Conservation (phyloP, 352 stramenopile species). For the Globisporangium solare region DNA sequence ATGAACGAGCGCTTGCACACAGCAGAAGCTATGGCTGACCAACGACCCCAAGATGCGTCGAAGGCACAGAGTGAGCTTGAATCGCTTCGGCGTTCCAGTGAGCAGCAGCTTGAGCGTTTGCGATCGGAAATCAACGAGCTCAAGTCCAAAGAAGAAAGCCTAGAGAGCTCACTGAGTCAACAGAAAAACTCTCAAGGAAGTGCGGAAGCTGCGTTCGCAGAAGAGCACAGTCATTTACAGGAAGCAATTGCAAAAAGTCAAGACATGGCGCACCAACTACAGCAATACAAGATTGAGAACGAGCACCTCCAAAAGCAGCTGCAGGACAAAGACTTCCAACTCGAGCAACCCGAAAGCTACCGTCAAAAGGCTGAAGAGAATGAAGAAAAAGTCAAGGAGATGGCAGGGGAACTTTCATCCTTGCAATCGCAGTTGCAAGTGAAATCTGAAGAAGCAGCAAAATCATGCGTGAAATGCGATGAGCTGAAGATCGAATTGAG, state of each 20-base stretch:
- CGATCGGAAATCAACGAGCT: conserved; percentile 35
- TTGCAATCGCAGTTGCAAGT: conserved; percentile 32
- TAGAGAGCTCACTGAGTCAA: conserved; percentile 22
- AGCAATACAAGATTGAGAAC: conserved; percentile 75
- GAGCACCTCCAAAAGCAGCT: conserved; percentile 67
- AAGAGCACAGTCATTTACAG: conserved; percentile 33
- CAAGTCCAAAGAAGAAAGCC: conserved; percentile 26
- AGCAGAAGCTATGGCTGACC: conserved; percentile 24
- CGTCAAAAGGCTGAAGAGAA: conserved; percentile 39
- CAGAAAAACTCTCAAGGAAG: conserved; percentile 17
- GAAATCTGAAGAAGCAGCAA: conserved; percentile 27
- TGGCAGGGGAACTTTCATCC: conserved; percentile 24
- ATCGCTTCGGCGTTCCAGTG: conserved; percentile 23
- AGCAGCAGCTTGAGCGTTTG: conserved; percentile 34
- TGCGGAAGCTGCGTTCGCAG: conserved; percentile 16
- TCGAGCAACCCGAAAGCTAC: conserved; percentile 54
- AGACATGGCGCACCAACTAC: conserved; percentile 41
- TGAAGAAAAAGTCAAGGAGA: conserved; percentile 32
- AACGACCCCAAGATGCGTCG: conserved; percentile 21
- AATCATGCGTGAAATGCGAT: conserved; percentile 33
- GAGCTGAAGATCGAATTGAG: conserved; percentile 41
- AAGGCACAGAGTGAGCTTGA: conserved; percentile 30
- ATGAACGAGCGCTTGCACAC: conserved; percentile 30
- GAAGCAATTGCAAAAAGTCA: conserved; percentile 24
- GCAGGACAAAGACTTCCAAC: conserved; percentile 57